Percentiles rank a stretch among this genome's conserved stretches.
Conservation (phyloP, 1,284 basidiomycete genomes). For the Ceratobasidium theobromae region DNA sequence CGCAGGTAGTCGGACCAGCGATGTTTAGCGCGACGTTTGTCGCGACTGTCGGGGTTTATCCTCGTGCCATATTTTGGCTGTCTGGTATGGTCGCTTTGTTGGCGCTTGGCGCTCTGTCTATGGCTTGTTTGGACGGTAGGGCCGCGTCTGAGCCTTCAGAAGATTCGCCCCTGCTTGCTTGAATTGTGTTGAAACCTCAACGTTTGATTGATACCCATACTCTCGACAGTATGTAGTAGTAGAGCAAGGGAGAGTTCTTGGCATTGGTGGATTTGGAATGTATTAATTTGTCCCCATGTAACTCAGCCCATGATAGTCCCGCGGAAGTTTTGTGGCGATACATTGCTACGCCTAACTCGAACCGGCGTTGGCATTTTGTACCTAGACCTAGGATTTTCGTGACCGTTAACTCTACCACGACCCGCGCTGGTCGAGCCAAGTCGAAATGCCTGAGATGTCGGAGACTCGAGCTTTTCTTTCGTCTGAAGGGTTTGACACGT, state of each 20-base stretch:
- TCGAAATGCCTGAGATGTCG: neutral
- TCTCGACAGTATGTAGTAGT: neutral
- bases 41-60: constrained; percentile 59
- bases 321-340: neutral
- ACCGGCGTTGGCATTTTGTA: neutral
- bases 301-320: no score
- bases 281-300: no score
- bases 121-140: neutral
- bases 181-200: neutral
- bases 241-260: neutral
- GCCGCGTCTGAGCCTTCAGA: neutral
- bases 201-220: neutral
- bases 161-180: constrained; percentile 6
- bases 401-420: neutral
- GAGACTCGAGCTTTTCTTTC: constrained; percentile 5
- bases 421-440: neutral
- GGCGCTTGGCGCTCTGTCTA: constrained; percentile 7
- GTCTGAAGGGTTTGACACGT: neutral
- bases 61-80: constrained; percentile 50
- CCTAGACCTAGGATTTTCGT: neutral
- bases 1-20: constrained; percentile 53
- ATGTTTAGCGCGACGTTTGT: constrained; percentile 62
- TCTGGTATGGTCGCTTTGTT: constrained; percentile 21
- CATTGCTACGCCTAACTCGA: neutral
- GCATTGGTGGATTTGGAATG: no score